Base-by-base conservation (phyloP, 2,329 filamentous ascomycete species). In the Pseudocercospora fijiensis region DNA sequence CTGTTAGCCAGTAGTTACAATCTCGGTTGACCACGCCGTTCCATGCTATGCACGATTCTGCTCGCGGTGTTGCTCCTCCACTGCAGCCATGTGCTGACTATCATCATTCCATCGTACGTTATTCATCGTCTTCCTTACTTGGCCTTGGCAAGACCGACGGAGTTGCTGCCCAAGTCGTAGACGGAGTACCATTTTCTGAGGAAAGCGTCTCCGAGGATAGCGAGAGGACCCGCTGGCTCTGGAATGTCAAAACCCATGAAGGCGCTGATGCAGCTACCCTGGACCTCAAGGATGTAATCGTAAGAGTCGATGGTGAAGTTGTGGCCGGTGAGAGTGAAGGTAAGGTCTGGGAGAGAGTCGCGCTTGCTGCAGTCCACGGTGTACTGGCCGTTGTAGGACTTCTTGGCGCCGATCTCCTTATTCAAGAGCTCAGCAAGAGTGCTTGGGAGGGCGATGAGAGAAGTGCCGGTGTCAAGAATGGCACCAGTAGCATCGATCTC, bases 391-490 rank as follows among this genome's bases (percentile, higher is more conserved):
- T 94, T 96, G 83, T 89, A 99, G 66, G 90, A 87, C 88, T 98
- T 99, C 88, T 96, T 97, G 71, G 95, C 95, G 69, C 95, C 95
- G 68, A 99, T 97, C 83, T 97, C 89, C 81, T 90, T 89, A 86
- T 99, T 99, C 66, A 99, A 85, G 69, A 99, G 90, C 83, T 98
- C 95, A 63, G 95, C 94, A 71, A 98, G 86, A 74, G 91, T 89
- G 72, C 86, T 90, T 73, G 95, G 95, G 63, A 99, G 90, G 73
- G 94, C 92, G 80, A 97, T 97, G 78, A 99, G 88, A 55, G 96
- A 99, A 76, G 95, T 99, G 74, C 95, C 95, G 61, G 95, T 99
- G 85, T 99, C 95, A 66, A 99, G 90, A 70, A 99, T 97, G 73
- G 92, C 91, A 81, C 95, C 96, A 64, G 92, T 97, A 84, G 91